A percentile compares a stretch with the other conserved stretches of the same genome.
These are phyloP conservation scores for Leccinum angustisporum DNA, from an alignment of 1,284 basidiomycete species.

Conservation along the genomic window DNA sequence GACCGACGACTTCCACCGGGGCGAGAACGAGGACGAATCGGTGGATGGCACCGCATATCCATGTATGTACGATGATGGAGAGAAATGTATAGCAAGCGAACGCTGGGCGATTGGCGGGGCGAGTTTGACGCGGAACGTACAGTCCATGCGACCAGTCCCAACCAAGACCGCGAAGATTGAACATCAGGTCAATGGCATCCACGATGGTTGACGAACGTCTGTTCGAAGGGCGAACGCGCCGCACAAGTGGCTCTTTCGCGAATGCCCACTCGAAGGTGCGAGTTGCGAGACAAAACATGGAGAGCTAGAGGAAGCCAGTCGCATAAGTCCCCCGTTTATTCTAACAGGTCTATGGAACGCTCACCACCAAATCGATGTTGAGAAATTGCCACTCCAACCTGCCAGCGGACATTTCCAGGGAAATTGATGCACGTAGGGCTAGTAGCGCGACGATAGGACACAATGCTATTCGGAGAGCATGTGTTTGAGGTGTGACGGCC, in stretches of 20 bases:
- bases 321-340: background rate
- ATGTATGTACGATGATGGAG: conserved; percentile 36
- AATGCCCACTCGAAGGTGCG: conserved; percentile 23
- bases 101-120: conserved; percentile 33
- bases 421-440: conserved; percentile 41
- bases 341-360: background rate
- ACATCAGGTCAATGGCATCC: conserved; percentile 49
- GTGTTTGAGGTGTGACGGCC: conserved; percentile 45
- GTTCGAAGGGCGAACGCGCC: conserved; percentile 10
- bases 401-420: conserved; percentile 41
- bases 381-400: conserved; percentile 7
- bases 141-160: conserved; percentile 44
- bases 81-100: conserved; percentile 40
- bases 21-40: conserved; percentile 42
- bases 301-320: conserved; percentile 10
- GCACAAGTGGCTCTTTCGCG: conserved; percentile 14
- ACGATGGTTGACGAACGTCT: conserved; percentile 17
- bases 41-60: conserved; percentile 45
- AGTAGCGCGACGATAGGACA: conserved; percentile 44
- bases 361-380: background rate
- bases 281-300: conserved; percentile 16
- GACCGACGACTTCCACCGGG: conserved; percentile 32
- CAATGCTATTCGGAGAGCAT: conserved; percentile 41
- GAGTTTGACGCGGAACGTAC: conserved; percentile 44
- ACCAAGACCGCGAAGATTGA: conserved; percentile 53